Percentiles rank a stretch among this genome's conserved stretches.
phyloP scores from a whole-genome alignment of 2,329 filamentous ascomycete genomes.

The Fusarium zealandicum region DNA sequence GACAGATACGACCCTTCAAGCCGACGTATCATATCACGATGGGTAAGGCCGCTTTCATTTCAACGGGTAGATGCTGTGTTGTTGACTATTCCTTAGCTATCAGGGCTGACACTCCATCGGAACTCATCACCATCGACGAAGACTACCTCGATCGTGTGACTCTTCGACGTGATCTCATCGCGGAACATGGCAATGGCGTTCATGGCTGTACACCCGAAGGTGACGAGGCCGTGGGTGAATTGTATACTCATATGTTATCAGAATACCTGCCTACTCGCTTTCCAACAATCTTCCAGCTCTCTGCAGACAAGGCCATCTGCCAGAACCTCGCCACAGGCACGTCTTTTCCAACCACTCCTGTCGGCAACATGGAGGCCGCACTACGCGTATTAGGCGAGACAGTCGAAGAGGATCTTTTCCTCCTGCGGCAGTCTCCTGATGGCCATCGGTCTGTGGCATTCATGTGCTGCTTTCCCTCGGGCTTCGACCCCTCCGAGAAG shows the following conservation, averaged over 20 bases:
- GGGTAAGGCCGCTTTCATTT: constrained; percentile 47
- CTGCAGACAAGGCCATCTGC: constrained; percentile 41
- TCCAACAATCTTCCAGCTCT: constrained; percentile 54
- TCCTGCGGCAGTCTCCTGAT: constrained; percentile 51
- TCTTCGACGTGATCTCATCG: constrained; percentile 48
- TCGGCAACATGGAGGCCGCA: constrained; percentile 43
- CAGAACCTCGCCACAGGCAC: constrained; percentile 51
- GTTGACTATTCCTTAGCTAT: constrained; percentile 4
- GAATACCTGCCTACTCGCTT: constrained; percentile 56
- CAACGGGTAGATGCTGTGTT: no score
- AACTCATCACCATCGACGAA: constrained; percentile 59
- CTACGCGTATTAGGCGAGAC: constrained; percentile 56
- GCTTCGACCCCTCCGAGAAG: constrained; percentile 60
- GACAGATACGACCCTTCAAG: constrained; percentile 57
- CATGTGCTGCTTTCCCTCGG: constrained; percentile 59
- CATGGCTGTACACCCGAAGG: constrained; percentile 52
- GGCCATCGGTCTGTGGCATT: constrained; percentile 57
- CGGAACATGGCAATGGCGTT: constrained; percentile 47
- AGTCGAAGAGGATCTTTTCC: constrained; percentile 63
- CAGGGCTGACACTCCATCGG: constrained; percentile 50
- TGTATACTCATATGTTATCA: constrained; percentile 56
- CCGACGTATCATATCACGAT: constrained; percentile 62
- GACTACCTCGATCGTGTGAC: constrained; percentile 55
- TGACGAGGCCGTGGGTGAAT: constrained; percentile 52
- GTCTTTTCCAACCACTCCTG: constrained; percentile 39